These are phyloP conservation scores for Aspergillus sergii DNA, from an alignment of 2,329 filamentous ascomycete species.

Conservation along the genomic window DNA sequence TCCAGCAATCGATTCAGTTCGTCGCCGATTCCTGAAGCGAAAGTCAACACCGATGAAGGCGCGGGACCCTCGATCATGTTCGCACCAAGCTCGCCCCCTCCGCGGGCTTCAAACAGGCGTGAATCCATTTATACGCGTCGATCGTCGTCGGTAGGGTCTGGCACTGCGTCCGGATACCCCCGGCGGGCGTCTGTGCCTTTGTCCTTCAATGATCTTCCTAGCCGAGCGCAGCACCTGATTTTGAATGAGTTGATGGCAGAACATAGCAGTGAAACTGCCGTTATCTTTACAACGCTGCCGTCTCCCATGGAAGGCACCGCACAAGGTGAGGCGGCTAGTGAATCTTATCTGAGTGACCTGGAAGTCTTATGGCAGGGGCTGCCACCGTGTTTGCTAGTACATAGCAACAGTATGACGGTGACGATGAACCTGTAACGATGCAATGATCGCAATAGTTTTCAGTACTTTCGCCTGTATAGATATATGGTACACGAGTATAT, in stretches of 20 bases:
- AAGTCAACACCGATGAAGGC: conserved; percentile 65
- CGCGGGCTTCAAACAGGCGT: conserved; percentile 28
- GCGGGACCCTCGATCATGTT: conserved; percentile 76
- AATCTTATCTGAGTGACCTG: conserved; percentile 75
- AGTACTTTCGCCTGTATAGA: conserved; percentile 4
- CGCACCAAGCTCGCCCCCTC: conserved; percentile 51
- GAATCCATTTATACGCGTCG: conserved; percentile 44
- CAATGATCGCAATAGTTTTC: conserved; percentile 4
- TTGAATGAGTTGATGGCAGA: conserved; percentile 79
- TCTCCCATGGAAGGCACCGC: conserved; percentile 78
- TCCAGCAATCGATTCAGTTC: conserved; percentile 64
- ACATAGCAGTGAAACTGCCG: conserved; percentile 70
- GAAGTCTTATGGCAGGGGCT: conserved; percentile 77
- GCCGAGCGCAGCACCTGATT: conserved; percentile 81
- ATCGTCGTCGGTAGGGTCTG: conserved; percentile 24
- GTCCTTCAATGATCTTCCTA: conserved; percentile 84
- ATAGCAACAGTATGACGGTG: conserved; percentile 89
- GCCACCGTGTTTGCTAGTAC: conserved; percentile 75
- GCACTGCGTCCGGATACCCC: conserved; percentile 50
- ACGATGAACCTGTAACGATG: conserved; percentile 51
- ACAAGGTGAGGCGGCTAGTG: conserved; percentile 67
- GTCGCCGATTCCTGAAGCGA: conserved; percentile 70
- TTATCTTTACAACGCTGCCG: conserved; percentile 81
- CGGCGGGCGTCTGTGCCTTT: conserved; percentile 67
- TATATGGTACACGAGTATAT: not conserved